These are phyloP conservation scores for Tuber umbilicatum DNA, from an alignment of 495 filamentous ascomycete species.

Conservation along the genomic window DNA sequence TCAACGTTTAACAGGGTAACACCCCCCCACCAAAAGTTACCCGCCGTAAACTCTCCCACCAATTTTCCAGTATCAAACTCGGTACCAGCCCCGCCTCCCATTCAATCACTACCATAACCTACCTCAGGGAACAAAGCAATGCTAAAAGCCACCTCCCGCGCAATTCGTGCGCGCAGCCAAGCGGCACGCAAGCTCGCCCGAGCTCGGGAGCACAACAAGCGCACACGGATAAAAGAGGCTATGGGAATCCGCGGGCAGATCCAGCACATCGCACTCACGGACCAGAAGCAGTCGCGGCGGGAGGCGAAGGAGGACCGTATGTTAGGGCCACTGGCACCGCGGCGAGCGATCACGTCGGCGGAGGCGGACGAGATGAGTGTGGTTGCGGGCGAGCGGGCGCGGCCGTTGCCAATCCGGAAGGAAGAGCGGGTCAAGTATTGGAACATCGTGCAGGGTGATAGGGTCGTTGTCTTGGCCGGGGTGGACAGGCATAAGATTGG, in stretches of 20 bases:
- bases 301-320: slow-evolving; percentile 62
- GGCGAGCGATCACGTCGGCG: slow-evolving; percentile 46
- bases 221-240: slow-evolving; percentile 21
- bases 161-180: slow-evolving; percentile 29
- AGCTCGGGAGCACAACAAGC: slow-evolving; percentile 27
- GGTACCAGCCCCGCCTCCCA: slow-evolving; percentile 4
- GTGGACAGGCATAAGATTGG: slow-evolving; percentile 76
- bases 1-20: slow-evolving; percentile 19
- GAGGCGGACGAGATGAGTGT: slow-evolving; percentile 56
- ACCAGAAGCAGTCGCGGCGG: slow-evolving; percentile 40
- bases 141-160: slow-evolving; percentile 24
- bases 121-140: slow-evolving; percentile 7
- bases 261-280: slow-evolving; percentile 10
- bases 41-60: background rate
- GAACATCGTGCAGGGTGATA: slow-evolving; percentile 62
- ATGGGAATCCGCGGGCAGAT: slow-evolving; percentile 28
- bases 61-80: background rate
- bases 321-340: slow-evolving; percentile 67
- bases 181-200: slow-evolving; percentile 26
- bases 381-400: slow-evolving; percentile 45
- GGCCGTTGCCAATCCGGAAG: slow-evolving; percentile 44
- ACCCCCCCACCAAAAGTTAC: slow-evolving; percentile 1
- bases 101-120: slow-evolving; percentile 2
- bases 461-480: slow-evolving; percentile 71
- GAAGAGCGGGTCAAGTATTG: slow-evolving; percentile 52